These are phyloP conservation scores for Termitomyces sp. DNA, from an alignment of 768 basidiomycete species.

Conservation along the genomic window DNA sequence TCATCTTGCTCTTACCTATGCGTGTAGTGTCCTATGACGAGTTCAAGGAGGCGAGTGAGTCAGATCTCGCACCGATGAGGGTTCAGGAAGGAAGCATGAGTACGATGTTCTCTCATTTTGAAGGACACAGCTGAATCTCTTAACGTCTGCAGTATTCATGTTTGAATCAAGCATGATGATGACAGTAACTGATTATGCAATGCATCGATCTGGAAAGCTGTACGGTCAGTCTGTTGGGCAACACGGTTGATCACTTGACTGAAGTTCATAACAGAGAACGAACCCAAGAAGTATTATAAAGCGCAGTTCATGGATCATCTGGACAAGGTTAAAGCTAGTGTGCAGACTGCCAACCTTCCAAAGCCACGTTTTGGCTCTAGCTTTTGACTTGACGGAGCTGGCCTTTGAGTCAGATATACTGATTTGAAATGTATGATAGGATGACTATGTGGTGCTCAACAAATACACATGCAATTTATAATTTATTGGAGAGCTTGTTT, in stretches of 20 bases:
- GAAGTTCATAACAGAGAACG: not conserved
- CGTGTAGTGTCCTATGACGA: conserved; percentile 50
- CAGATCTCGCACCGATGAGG: conserved; percentile 43
- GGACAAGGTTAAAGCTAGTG: conserved; percentile 45
- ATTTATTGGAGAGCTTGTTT: no score
- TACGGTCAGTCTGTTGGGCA: conserved; percentile 34
- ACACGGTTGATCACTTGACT: not conserved
- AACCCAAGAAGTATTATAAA: conserved; percentile 55
- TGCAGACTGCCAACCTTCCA: conserved; percentile 34
- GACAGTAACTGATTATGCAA: conserved; percentile 59
- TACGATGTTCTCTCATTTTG: conserved; percentile 16
- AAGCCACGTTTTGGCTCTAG: not conserved
- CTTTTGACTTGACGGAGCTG: not conserved
- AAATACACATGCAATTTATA: no score
- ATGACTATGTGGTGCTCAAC: no score
- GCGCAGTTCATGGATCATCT: conserved; percentile 54
- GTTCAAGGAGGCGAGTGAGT: conserved; percentile 51
- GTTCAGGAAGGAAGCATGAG: conserved; percentile 49
- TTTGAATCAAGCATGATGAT: conserved; percentile 59
- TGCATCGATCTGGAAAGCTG: conserved; percentile 50
- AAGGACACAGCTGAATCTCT: not conserved
- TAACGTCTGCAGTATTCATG: conserved; percentile 43
- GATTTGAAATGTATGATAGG: no score
- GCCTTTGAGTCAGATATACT: no score
- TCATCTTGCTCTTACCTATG: not conserved